Evolutionary conservation across 495 filamentous ascomycete species (phyloP).

Genomic region (Neurospora pannonica): DNA sequence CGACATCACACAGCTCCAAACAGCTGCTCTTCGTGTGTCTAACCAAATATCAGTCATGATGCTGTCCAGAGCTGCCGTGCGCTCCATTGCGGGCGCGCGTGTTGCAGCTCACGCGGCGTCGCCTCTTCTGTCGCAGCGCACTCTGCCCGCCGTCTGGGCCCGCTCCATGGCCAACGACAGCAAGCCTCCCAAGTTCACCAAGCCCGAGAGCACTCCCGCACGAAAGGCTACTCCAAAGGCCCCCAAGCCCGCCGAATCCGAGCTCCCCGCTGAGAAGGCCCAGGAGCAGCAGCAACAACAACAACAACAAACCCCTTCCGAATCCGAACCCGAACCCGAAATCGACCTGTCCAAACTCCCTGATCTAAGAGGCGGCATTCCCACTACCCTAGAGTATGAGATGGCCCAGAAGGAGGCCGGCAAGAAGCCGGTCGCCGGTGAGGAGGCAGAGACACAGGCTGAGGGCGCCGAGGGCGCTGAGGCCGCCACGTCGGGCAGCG

Average conservation of each 20-base stretch:
- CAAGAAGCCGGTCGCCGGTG: background rate
- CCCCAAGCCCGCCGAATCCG: background rate
- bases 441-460: background rate
- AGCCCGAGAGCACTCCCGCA: constrained; percentile 4
- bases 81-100: constrained; percentile 18
- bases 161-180: constrained; percentile 34
- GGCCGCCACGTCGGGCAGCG: constrained; percentile 35
- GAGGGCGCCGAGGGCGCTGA: constrained; percentile 24
- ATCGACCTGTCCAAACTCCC: constrained; percentile 54
- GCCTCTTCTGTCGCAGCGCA: constrained; percentile 12
- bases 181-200: constrained; percentile 18
- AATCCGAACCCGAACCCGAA: constrained; percentile 19
- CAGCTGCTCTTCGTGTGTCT: background rate
- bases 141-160: constrained; percentile 22
- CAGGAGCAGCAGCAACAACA: background rate
- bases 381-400: constrained; percentile 75
- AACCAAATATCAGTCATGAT: constrained; percentile 18
- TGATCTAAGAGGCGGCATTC: constrained; percentile 84
- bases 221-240: constrained; percentile 10
- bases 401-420: constrained; percentile 20
- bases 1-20: background rate
- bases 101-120: constrained; percentile 18
- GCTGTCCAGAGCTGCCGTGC: constrained; percentile 33
- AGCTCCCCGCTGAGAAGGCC: background rate
- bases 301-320: constrained; percentile 9